Percentiles rank a stretch among this genome's conserved stretches.
Conservation (phyloP, 129 eudicot genomes). For the Centella asiatica region DNA sequence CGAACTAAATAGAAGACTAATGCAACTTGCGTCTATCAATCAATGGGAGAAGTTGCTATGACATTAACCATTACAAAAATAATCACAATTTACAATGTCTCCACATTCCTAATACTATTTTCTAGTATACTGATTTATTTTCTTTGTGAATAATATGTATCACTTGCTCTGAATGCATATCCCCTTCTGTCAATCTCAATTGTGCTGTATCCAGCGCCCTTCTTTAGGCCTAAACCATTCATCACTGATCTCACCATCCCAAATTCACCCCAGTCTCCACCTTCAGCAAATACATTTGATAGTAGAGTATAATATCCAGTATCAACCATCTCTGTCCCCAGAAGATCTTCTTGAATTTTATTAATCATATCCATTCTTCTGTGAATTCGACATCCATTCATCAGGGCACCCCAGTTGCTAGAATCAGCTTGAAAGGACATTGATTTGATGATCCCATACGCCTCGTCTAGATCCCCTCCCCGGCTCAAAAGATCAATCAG, state of each 20-base stretch:
- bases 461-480: conserved; percentile 57
- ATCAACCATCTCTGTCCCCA: conserved; percentile 36
- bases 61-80: background rate
- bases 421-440: conserved; percentile 51
- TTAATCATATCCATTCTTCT: conserved; percentile 51
- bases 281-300: conserved; percentile 61
- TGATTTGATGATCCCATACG: conserved; percentile 38
- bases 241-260: conserved; percentile 40
- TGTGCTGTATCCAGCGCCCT: conserved; percentile 47
- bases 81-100: background rate
- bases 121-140: conserved; percentile 2
- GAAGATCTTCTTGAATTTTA: conserved; percentile 36
- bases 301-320: conserved; percentile 51
- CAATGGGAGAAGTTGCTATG: too few species aligned
- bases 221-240: conserved; percentile 33
- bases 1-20: too few species aligned
- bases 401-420: conserved; percentile 64
- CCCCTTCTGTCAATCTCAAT: conserved; percentile 30
- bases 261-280: conserved; percentile 58
- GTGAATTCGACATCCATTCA: conserved; percentile 74
- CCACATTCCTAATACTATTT: background rate
- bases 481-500: conserved; percentile 74
- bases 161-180: conserved; percentile 16
- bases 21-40: too few species aligned
- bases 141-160: conserved; percentile 4